These are phyloP conservation scores for Blastomyces gilchristii DNA, from an alignment of 2,329 filamentous ascomycete species.

Conservation along the genomic window DNA sequence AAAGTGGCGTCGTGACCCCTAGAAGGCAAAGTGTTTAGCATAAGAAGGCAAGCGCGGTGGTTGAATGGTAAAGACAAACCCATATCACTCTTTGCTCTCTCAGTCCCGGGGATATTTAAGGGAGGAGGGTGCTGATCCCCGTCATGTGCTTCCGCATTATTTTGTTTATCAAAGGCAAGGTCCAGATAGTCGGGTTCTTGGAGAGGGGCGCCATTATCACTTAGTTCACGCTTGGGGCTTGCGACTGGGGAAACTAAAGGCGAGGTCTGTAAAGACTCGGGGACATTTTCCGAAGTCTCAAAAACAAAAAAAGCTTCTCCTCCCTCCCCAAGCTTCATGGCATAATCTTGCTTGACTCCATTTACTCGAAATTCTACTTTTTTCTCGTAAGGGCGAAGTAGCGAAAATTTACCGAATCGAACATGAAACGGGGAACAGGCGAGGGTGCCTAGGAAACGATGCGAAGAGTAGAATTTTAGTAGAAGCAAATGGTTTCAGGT, in stretches of 20 bases:
- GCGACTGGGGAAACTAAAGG: constrained; percentile 82
- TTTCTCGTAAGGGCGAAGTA: constrained; percentile 90
- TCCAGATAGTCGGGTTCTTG: constrained; percentile 44
- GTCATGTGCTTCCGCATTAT: constrained; percentile 17
- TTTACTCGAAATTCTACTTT: constrained; percentile 99
- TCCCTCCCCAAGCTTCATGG: constrained; percentile 96
- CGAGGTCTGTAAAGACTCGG: constrained; percentile 88
- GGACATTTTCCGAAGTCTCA: constrained; percentile 83
- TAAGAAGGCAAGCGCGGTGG: constrained; percentile 7
- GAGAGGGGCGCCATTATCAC: constrained; percentile 27
- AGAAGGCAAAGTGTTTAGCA: constrained; percentile 8
- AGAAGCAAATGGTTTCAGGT: neutral
- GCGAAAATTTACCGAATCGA: constrained; percentile 95
- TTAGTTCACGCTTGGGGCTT: constrained; percentile 51
- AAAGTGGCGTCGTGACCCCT: constrained; percentile 29
- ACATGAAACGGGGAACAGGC: constrained; percentile 97
- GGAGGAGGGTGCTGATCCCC: constrained; percentile 18
- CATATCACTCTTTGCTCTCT: constrained; percentile 39
- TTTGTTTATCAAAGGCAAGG: constrained; percentile 23
- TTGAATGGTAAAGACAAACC: constrained; percentile 22
- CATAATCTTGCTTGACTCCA: constrained; percentile 78
- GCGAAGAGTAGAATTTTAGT: constrained; percentile 10
- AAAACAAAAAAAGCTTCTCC: constrained; percentile 99
- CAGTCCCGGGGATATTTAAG: constrained; percentile 21
- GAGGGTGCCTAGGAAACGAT: constrained; percentile 45